These are phyloP conservation scores for Aspergillus tanneri DNA, from an alignment of 2,329 filamentous ascomycete species.

Conservation along the genomic window DNA sequence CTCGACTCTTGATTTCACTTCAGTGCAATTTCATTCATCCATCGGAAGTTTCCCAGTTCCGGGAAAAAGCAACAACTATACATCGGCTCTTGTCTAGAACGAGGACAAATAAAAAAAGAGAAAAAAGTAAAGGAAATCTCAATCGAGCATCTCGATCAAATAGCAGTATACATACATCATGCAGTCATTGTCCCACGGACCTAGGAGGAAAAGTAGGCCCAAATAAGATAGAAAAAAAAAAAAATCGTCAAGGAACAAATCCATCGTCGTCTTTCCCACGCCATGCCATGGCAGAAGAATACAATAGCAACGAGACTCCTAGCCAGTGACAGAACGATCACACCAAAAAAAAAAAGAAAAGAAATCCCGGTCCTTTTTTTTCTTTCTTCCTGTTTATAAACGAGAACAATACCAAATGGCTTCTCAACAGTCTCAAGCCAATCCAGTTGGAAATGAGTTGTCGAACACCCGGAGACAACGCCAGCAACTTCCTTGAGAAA, in stretches of 20 bases:
- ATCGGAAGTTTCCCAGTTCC: not conserved
- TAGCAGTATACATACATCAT: constrained; percentile 40
- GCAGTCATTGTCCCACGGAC: constrained; percentile 35
- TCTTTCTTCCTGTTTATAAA: not conserved
- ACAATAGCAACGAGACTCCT: constrained; percentile 2
- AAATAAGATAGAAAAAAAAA: constrained; percentile 23
- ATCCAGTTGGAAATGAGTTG: constrained; percentile 30
- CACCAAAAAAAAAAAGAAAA: constrained; percentile 4
- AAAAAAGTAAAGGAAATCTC: not conserved
- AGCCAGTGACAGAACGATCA: not conserved
- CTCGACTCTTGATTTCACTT: not conserved
- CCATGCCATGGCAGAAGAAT: constrained; percentile 3
- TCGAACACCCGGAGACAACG: constrained; percentile 28
- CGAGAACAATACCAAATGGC: constrained; percentile 17
- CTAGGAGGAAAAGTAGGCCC: constrained; percentile 22
- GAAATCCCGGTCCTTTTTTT: constrained; percentile 6
- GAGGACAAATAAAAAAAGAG: not conserved
- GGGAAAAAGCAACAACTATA: not conserved
- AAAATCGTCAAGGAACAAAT: constrained; percentile 19
- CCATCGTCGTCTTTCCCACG: constrained; percentile 1
- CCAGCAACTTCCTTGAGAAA: constrained; percentile 10
- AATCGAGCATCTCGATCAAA: constrained; percentile 16
- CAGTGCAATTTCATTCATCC: not conserved
- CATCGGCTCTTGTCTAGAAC: constrained; percentile 3
- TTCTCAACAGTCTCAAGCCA: constrained; percentile 29